Conservation (phyloP, 352 stramenopile genomes). For the Globisporangium uncinulatum region DNA sequence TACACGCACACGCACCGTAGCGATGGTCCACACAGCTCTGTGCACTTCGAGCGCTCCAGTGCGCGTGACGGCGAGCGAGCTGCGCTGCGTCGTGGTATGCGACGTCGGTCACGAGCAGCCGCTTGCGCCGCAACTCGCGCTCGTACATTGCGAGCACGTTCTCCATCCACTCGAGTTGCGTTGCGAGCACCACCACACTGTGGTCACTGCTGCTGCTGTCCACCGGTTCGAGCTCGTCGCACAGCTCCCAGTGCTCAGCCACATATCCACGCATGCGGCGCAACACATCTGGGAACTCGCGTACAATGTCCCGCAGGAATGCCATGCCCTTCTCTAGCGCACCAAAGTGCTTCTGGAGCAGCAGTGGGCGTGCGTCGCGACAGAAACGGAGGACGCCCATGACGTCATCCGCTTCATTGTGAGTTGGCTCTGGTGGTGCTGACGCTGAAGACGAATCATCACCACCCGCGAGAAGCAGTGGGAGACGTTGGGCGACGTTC, state of each 20-base stretch:
- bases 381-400: slow-evolving; percentile 46
- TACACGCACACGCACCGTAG: slow-evolving; percentile 30
- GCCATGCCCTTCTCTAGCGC: slow-evolving; percentile 56
- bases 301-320: slow-evolving; percentile 50
- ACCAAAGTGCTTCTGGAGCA: slow-evolving; percentile 65
- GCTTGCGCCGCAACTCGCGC: slow-evolving; percentile 55
- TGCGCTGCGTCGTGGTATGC: slow-evolving; percentile 43
- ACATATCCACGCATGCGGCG: slow-evolving; percentile 33
- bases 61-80: slow-evolving; percentile 28
- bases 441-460: neutral
- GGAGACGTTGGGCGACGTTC: slow-evolving; percentile 59
- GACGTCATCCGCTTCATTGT: slow-evolving; percentile 2
- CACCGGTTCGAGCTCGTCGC: slow-evolving; percentile 16
- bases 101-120: slow-evolving; percentile 36
- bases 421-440: neutral
- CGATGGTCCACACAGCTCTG: slow-evolving; percentile 39
- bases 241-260: slow-evolving; percentile 25
- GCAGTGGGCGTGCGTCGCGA: slow-evolving; percentile 24
- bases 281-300: slow-evolving; percentile 41
- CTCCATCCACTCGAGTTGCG: slow-evolving; percentile 73
- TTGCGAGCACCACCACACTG: slow-evolving; percentile 8
- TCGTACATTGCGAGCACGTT: slow-evolving; percentile 64
- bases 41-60: slow-evolving; percentile 33
- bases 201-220: neutral
- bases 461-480: slow-evolving; percentile 22